phyloP scores from a whole-genome alignment of 768 basidiomycete genomes.

The Strobilomyces confusus region DNA sequence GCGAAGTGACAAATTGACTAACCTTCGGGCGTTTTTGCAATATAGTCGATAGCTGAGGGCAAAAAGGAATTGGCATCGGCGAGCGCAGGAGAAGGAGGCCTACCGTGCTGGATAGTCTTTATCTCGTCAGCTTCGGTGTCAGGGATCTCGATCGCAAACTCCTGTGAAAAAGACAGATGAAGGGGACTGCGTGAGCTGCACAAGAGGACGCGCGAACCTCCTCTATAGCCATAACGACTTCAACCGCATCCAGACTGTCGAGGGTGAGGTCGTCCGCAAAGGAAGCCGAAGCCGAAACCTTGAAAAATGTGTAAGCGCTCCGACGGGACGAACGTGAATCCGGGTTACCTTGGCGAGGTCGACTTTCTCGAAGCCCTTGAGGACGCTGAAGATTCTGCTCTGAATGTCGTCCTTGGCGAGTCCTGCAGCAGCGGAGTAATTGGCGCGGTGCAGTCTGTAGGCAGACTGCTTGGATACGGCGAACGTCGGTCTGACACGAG shows the following conservation, averaged over 20 bases:
- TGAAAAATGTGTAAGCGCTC: conserved; percentile 34
- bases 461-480: conserved; percentile 27
- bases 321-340: conserved; percentile 13
- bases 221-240: conserved; percentile 99
- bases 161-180: conserved; percentile 45
- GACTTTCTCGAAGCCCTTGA: conserved; percentile 32
- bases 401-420: conserved; percentile 24
- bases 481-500: conserved; percentile 27
- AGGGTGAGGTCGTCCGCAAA: conserved; percentile 54
- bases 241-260: conserved; percentile 95
- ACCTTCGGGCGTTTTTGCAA: conserved; percentile 91
- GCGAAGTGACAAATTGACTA: conserved; percentile 17
- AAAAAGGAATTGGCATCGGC: conserved; percentile 5
- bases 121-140: conserved; percentile 96
- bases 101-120: conserved; percentile 87
- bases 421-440: conserved; percentile 27
- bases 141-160: conserved; percentile 97
- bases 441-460: conserved; percentile 29
- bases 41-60: conserved; percentile 83
- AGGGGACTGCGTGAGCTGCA: conserved; percentile 1
- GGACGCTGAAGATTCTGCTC: conserved; percentile 23
- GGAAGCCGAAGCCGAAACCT: conserved; percentile 62
- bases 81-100: conserved; percentile 17
- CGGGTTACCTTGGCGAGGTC: conserved; percentile 25
- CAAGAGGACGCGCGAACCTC: conserved; percentile 47